Base-by-base conservation (phyloP, 2,329 filamentous ascomycete species). In the Aspergillus persii region DNA sequence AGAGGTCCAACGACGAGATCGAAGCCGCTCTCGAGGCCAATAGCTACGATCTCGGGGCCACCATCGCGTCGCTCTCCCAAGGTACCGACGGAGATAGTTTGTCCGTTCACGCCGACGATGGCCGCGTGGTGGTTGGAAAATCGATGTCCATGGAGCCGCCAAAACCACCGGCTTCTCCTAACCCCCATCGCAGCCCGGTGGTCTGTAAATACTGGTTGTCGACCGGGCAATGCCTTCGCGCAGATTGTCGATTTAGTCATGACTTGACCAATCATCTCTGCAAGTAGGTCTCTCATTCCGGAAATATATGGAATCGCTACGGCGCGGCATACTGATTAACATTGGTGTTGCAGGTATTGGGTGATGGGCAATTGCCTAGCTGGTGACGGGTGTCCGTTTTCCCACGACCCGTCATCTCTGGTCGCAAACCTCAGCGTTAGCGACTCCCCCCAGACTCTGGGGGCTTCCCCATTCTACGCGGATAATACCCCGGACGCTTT, bases 121-220 rank as follows among this genome's bases (percentile, higher is more conserved):
- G 75, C 23, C 83, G 84, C 48, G 83, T 94, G 48, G 76, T 96
- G 18, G 91, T 98, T 60, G 95, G 95, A 54, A 97, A 97, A 73
- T 96, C 92, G 18, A 91, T 96, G 81, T 86, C 86, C 47, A 85
- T 90, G 15, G 87, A 90, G 11, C 83, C 86, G 18, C 85, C 82
- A 50, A 81, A 92, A 39, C 91, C 93, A 15, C 81, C 84, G 8
- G 96, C 92, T 0, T 93, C 94, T 2, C 85, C 86, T 27, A 85
- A 86, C 27, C 88, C 90, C 70, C 84, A 89, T 67, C 94, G 92
- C 74, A 92, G 90, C 63, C 89, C 92, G 29, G 89, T 97, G 44
- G 91, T 98, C 47, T 99, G 95, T 84, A 96, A 96, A 77, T 99
- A 98, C 76, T 98, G 92, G 82, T 81, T 99, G 63, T 94, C 93